phyloP scores from a whole-genome alignment of 2,329 filamentous ascomycete genomes.

The Colletotrichum endophyticum region DNA sequence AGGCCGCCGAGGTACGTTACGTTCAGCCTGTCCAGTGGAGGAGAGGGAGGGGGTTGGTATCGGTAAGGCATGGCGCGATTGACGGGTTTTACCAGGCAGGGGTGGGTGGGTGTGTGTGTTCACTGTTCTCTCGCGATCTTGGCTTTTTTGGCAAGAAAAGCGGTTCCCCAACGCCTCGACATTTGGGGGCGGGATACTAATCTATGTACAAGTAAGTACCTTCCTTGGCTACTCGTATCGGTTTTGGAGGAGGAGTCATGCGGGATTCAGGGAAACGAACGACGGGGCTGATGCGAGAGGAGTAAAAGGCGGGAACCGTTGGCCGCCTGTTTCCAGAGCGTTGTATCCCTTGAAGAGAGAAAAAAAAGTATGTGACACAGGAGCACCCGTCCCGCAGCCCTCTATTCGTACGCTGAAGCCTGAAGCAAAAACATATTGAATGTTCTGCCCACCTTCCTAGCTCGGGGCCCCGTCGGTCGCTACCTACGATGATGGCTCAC shows the following conservation, averaged over 20 bases:
- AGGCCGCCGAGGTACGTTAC: neutral
- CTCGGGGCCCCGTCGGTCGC: neutral
- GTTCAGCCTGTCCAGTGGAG: neutral
- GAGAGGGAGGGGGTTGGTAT: neutral
- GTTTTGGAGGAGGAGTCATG: neutral
- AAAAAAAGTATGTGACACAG: neutral
- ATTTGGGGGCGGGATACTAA: neutral
- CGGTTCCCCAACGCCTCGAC: neutral
- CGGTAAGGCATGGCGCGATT: conserved; percentile 10
- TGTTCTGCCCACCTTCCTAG: neutral
- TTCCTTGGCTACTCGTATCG: neutral
- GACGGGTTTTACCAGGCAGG: neutral
- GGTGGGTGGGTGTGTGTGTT: neutral
- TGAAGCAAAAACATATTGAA: neutral
- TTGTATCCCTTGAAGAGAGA: neutral
- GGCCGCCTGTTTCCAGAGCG: neutral
- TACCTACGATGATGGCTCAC: neutral
- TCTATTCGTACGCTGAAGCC: neutral
- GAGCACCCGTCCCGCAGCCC: neutral
- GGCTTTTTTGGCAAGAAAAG: neutral
- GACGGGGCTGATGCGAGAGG: conserved; percentile 4
- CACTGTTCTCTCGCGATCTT: neutral
- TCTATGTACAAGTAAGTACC: neutral
- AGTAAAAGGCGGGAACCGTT: neutral
- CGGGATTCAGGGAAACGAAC: neutral